These are phyloP conservation scores for Chrysosporium queenslandicum DNA, from an alignment of 2,329 filamentous ascomycete species.

Conservation along the genomic window DNA sequence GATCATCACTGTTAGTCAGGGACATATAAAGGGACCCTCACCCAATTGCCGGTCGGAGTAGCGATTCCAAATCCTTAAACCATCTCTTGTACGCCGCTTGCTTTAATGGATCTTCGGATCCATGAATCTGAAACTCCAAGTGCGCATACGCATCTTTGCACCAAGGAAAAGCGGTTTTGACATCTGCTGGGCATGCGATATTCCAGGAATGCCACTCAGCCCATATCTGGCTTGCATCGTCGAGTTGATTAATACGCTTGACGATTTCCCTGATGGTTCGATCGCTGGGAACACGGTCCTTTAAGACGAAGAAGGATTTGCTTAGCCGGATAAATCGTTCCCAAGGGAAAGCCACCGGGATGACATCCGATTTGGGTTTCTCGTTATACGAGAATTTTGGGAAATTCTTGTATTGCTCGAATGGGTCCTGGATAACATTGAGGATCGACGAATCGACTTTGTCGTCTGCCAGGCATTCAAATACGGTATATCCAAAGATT, in stretches of 20 bases:
- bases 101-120: slow-evolving; percentile 11
- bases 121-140: neutral
- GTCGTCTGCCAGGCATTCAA: slow-evolving; percentile 15
- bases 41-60: slow-evolving; percentile 15
- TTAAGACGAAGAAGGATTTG: slow-evolving; percentile 18
- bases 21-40: neutral
- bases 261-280: slow-evolving; percentile 11
- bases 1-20: neutral
- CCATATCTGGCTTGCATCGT: slow-evolving; percentile 13
- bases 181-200: slow-evolving; percentile 4
- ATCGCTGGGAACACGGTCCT: slow-evolving; percentile 11
- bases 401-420: neutral
- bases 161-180: slow-evolving; percentile 15
- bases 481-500: slow-evolving; percentile 13
- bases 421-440: neutral
- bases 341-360: slow-evolving; percentile 12
- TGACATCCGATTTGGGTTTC: neutral
- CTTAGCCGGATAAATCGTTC: slow-evolving; percentile 10
- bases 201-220: slow-evolving; percentile 17
- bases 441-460: slow-evolving; percentile 8
- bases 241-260: slow-evolving; percentile 10
- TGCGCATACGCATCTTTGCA: slow-evolving; percentile 13
- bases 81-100: slow-evolving; percentile 13
- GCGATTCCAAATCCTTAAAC: slow-evolving; percentile 15
- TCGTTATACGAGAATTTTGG: neutral